Evolutionary conservation across 108 stramenopile species (phyloP).

Genomic region (Nannochloropsis salina): DNA sequence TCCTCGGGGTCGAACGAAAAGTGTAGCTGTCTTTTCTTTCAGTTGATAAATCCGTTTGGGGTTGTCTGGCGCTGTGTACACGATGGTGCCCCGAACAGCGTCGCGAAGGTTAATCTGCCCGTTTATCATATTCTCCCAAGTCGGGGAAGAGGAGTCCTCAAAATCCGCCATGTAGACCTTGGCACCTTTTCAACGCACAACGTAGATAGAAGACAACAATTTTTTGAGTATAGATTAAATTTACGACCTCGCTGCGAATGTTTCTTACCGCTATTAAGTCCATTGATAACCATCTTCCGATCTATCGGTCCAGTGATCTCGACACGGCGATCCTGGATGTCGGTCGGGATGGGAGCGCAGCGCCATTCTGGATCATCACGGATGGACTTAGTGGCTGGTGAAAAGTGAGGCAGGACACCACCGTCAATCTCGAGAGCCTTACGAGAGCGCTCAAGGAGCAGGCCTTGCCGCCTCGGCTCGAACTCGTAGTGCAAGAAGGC

Average conservation of each 20-base stretch:
- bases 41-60: slow-evolving; percentile 72
- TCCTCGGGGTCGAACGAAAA: slow-evolving; percentile 82
- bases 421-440: slow-evolving; percentile 66
- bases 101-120: slow-evolving; percentile 84
- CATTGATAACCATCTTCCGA: slow-evolving; percentile 89
- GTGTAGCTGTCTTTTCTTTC: slow-evolving; percentile 61
- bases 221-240: background rate
- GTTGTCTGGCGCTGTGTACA: slow-evolving; percentile 65
- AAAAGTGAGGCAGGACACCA: slow-evolving; percentile 64
- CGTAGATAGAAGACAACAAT: background rate
- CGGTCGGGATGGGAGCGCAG: slow-evolving; percentile 71
- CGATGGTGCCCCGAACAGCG: slow-evolving; percentile 74
- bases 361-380: slow-evolving; percentile 68
- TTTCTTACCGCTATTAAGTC: slow-evolving; percentile 71
- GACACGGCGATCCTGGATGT: slow-evolving; percentile 75
- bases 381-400: slow-evolving; percentile 51
- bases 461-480: no score
- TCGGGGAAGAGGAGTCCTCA: slow-evolving; percentile 79
- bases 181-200: no score
- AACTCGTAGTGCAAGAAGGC: no score
- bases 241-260: no score
- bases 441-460: background rate
- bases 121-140: slow-evolving; percentile 74
- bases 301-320: slow-evolving; percentile 85
- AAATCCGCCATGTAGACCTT: slow-evolving; percentile 63